phyloP scores from a whole-genome alignment of 371 early-diverging fungal species.

The Lichtheimia ramosa region DNA sequence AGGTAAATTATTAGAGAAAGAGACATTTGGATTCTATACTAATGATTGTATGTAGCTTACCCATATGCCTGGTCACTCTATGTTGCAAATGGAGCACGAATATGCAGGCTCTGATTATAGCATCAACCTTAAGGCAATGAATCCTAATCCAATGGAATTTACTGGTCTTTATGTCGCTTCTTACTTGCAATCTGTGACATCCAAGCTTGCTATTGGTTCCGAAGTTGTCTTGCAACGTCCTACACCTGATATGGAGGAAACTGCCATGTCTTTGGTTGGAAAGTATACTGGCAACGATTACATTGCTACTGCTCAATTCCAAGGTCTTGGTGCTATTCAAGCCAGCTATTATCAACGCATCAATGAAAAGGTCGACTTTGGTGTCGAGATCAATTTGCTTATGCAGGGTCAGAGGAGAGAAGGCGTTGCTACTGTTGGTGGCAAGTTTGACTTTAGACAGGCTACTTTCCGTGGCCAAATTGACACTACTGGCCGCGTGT shows the following conservation, averaged over 20 bases:
- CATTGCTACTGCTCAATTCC: conserved; percentile 83
- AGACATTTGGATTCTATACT: background rate
- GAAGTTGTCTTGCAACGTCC: conserved; percentile 89
- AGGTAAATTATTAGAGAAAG: conserved; percentile 43
- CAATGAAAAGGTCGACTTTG: conserved; percentile 93
- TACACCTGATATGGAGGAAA: conserved; percentile 82
- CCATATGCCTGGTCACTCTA: conserved; percentile 77
- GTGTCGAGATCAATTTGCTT: conserved; percentile 88
- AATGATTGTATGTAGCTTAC: conserved; percentile 44
- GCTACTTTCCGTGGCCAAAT: conserved; percentile 91
- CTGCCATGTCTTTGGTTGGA: conserved; percentile 73
- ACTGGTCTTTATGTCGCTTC: conserved; percentile 89
- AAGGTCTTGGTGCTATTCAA: conserved; percentile 82
- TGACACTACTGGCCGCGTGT: conserved; percentile 87
- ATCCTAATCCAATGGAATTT: conserved; percentile 87
- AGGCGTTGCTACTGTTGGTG: conserved; percentile 91
- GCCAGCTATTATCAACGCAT: conserved; percentile 90
- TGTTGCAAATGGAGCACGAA: conserved; percentile 92
- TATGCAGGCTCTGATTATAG: conserved; percentile 86
- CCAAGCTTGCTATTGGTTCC: conserved; percentile 80
- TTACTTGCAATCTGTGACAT: conserved; percentile 91
- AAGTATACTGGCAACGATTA: conserved; percentile 74
- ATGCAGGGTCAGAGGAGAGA: conserved; percentile 79
- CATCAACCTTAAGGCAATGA: conserved; percentile 88
- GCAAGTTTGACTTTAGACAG: conserved; percentile 92